Base-by-base conservation (phyloP, 176 grass and related monocot genomes). In the Zoysia pacifica region DNA sequence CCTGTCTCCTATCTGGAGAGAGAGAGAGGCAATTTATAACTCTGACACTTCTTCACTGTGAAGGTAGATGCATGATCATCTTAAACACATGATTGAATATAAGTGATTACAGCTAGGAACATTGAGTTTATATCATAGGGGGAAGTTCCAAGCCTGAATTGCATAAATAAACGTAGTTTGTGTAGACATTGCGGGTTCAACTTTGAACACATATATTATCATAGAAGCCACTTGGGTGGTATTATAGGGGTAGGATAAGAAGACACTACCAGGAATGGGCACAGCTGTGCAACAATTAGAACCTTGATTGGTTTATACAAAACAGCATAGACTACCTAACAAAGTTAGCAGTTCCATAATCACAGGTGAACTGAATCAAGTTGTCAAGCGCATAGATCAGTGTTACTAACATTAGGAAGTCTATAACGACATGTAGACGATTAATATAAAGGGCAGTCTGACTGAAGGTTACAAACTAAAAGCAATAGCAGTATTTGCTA, bases 1-100 rank as follows among this genome's bases (percentile, higher is more conserved):
- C n/a, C n/a, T n/a, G n/a, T n/a, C n/a, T 84, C 43, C 54, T 65
- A 70, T 87, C 63, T 83, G 40, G 75, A 83, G 73, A 70, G 42
- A 79, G 40, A n/a, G n/a, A n/a, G n/a, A n/a, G n/a, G 49, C 11
- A 45, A 60, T 81, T 39, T 76, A 74, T 54, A 16, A 74, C 58
- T 81, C 60, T 62, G 81, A 19, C 81, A 81, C 55, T 91, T 81
- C 28, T 73, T 81, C 56, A 67, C 73, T 73, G 58, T 16, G 28
- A 89, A 60, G 52, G 42, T 10, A 70, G 50, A 40, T 28, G n/a
- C 48, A 75, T 54, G 20, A 45, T 69, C 54, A 74, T 63, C 47
- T 75, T 5, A 15, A 78, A 44, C 2, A 36, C 11, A 52, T 48
- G 11, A 68, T 9, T 73, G 44, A 84, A 81, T 48, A 85, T 53